Base-by-base conservation (phyloP, 768 basidiomycete genomes). In the Imleria badia region DNA sequence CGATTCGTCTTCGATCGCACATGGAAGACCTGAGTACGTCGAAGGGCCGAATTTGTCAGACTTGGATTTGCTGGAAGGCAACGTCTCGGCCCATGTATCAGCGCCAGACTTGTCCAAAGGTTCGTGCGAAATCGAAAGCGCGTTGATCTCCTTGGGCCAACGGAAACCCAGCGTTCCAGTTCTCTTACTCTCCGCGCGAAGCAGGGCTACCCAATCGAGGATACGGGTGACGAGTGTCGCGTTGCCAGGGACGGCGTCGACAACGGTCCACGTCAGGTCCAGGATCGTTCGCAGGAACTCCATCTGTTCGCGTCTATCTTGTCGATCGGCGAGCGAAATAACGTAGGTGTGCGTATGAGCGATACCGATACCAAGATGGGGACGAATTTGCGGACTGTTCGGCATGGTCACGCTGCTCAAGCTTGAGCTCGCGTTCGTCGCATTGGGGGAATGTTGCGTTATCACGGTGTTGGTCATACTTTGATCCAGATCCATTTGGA, bases 231-330 rank as follows among this genome's bases (percentile, higher is more conserved):
- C 71, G 9, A 75, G 49, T 3, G 71, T 58, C 31, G 78, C 69
- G 14, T 73, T 68, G 1, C 76, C 62, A 17, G 77, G 71, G 3
- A 75, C 63, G 9, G 84, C 86, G 43, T 81, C 74, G 19, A 80
- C 55, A 59, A 84, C 80, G 4, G 75, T 76, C 83, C 84, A 88
- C 11, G 71, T 61, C 12, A 86, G 64, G 20, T 66, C 72, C 19
- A 87, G 77, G 9, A 64, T 62, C 12, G 62, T 65, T 22, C 81
- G 76, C 22, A 90, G 61, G 17, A 55, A 59, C 48, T 85, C 82
- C 85, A 89, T 88, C 44, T 81, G 73, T 19, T 64, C 56, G 14
- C 80, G 79, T 23, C 88, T 74, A 56, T 86, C 86, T 17, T 60
- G 60, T 31, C 88, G 79, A 26, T 64, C 70, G 10, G 81, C 78